Evolutionary conservation across 139 green algal species (phyloP).

Genomic region (Coelastrella sp.): DNA sequence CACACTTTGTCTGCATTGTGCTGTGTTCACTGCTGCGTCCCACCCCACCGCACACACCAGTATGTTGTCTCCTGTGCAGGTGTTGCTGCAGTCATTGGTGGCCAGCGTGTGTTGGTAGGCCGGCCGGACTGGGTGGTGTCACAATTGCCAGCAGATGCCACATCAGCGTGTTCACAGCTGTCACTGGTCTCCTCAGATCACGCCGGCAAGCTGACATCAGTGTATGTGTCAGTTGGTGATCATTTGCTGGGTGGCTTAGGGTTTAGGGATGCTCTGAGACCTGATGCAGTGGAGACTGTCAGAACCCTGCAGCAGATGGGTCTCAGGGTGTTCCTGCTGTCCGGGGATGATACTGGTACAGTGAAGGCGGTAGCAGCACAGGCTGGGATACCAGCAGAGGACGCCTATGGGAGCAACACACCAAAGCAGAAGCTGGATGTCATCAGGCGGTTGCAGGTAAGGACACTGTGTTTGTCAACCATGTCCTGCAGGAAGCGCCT

Average conservation of each 20-base stretch:
- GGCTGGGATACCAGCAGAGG: constrained; percentile 60
- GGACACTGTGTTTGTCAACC: neutral
- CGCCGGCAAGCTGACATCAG: neutral
- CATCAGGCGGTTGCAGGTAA: constrained; percentile 58
- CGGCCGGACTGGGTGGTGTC: constrained; percentile 74
- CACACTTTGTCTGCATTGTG: neutral
- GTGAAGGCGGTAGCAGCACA: constrained; percentile 60
- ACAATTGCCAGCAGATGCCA: constrained; percentile 42
- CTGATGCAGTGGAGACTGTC: constrained; percentile 74
- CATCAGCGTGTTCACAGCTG: neutral
- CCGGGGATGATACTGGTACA: constrained; percentile 77
- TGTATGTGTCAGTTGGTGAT: constrained; percentile 50
- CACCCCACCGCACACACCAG: neutral
- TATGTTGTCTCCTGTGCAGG: constrained; percentile 2
- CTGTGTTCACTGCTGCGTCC: neutral
- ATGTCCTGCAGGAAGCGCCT: too few relatives aligned
- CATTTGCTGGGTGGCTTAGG: constrained; percentile 76
- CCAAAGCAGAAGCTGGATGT: constrained; percentile 69
- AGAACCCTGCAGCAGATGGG: constrained; percentile 67
- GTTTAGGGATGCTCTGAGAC: constrained; percentile 77
- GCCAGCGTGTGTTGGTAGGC: constrained; percentile 75
- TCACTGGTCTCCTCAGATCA: neutral
- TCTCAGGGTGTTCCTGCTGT: constrained; percentile 80
- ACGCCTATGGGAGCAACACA: constrained; percentile 54
- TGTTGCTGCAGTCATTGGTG: constrained; percentile 59